These are phyloP conservation scores for Juglanconis sp. DNA, from an alignment of 2,329 filamentous ascomycete species.

Conservation along the genomic window DNA sequence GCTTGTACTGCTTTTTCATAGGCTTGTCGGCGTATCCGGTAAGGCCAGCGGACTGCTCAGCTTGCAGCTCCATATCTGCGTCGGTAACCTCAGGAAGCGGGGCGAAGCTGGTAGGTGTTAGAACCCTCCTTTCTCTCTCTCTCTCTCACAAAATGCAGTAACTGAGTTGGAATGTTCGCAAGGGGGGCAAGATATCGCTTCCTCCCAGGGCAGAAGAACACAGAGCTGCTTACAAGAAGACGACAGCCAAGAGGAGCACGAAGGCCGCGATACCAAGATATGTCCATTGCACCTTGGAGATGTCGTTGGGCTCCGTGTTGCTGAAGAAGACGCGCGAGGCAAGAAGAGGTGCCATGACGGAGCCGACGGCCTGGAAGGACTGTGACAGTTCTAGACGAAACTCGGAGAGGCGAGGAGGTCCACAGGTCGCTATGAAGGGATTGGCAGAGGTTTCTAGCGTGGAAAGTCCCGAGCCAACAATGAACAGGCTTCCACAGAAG, in stretches of 20 bases:
- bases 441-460: slow-evolving; percentile 75
- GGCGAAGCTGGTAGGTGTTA: slow-evolving; percentile 37
- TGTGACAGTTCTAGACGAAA: slow-evolving; percentile 72
- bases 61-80: slow-evolving; percentile 60
- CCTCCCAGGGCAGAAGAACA: not conserved
- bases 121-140: not conserved
- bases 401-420: slow-evolving; percentile 66
- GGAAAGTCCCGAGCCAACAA: slow-evolving; percentile 67
- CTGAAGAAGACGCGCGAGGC: slow-evolving; percentile 70
- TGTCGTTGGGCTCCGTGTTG: slow-evolving; percentile 49
- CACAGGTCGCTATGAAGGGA: slow-evolving; percentile 57
- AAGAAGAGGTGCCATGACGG: slow-evolving; percentile 67
- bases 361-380: slow-evolving; percentile 70
- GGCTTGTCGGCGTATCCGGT: slow-evolving; percentile 56
- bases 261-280: slow-evolving; percentile 70
- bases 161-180: too few relatives aligned
- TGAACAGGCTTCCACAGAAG: slow-evolving; percentile 67
- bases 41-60: slow-evolving; percentile 42
- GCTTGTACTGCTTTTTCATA: slow-evolving; percentile 64
- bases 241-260: slow-evolving; percentile 59
- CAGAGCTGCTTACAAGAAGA: slow-evolving; percentile 48
- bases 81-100: slow-evolving; percentile 69
- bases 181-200: too few relatives aligned
- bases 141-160: too few relatives aligned
- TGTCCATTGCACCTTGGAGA: slow-evolving; percentile 69